A percentile compares a stretch with the other conserved stretches of the same genome.
Evolutionary conservation across 805 yeast species (phyloP).

Genomic region (Monosporozyma siamensis): DNA sequence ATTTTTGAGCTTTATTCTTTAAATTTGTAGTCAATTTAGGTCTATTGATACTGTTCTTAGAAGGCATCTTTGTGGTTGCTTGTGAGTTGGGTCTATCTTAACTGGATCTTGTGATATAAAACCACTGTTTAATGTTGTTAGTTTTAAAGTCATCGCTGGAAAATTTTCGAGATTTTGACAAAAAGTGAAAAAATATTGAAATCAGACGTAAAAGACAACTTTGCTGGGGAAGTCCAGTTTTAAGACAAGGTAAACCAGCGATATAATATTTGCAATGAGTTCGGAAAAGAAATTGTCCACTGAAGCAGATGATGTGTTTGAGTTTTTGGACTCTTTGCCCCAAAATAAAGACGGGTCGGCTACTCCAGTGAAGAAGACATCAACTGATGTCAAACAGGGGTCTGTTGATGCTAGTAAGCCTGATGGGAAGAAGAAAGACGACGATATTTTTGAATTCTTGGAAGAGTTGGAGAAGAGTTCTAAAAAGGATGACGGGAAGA

Average conservation of each 20-base stretch:
- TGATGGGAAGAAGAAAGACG: conserved; percentile 20
- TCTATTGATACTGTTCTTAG: conserved; percentile 72
- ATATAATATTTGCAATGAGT: not conserved
- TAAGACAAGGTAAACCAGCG: no score
- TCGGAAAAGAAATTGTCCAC: conserved; percentile 13
- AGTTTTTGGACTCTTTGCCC: conserved; percentile 72
- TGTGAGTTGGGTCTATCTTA: not conserved
- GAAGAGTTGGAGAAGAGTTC: conserved; percentile 59
- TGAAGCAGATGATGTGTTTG: conserved; percentile 68
- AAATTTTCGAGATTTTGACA: not conserved
- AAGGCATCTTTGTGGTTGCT: conserved; percentile 48
- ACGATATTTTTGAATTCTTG: conserved; percentile 36
- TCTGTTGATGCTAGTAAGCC: conserved; percentile 6
- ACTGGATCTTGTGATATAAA: no score
- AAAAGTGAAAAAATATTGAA: no score
- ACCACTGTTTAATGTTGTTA: no score
- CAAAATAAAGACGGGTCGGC: conserved; percentile 36
- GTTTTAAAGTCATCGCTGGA: conserved; percentile 1
- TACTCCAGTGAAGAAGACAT: no score
- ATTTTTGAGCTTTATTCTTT: conserved; percentile 40
- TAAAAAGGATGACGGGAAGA: conserved; percentile 8
- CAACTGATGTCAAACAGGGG: no score
- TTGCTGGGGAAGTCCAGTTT: no score
- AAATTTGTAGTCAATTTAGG: conserved; percentile 54
- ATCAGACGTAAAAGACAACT: no score